phyloP scores from a whole-genome alignment of 352 stramenopile genomes.

The Saprolegnia parasitica region DNA sequence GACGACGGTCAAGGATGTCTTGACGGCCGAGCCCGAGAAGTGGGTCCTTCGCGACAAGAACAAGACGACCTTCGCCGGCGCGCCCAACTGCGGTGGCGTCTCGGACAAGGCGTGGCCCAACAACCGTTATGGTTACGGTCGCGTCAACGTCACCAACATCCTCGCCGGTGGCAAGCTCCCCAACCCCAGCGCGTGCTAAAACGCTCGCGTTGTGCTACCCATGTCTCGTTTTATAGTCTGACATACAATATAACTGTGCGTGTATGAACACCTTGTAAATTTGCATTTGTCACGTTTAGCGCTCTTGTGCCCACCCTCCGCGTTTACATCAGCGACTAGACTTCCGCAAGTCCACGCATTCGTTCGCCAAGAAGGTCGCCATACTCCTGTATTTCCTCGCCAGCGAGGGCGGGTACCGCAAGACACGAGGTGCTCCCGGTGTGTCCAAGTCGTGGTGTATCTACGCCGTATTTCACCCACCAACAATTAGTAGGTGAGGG shows the following conservation, averaged over 20 bases:
- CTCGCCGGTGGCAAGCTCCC: slow-evolving; percentile 26
- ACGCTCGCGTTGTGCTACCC: background rate
- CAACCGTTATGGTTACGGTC: slow-evolving; percentile 34
- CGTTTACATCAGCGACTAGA: too few species aligned
- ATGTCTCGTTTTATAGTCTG: background rate
- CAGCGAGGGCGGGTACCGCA: too few species aligned
- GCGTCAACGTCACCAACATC: slow-evolving; percentile 32
- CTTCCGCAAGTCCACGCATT: too few species aligned
- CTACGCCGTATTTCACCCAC: too few species aligned
- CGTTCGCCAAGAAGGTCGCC: too few species aligned
- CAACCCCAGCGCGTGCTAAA: background rate
- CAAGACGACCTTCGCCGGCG: slow-evolving; percentile 33
- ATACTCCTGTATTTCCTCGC: too few species aligned
- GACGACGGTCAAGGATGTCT: slow-evolving; percentile 4
- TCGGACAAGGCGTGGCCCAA: slow-evolving; percentile 44
- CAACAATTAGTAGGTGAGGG: too few species aligned
- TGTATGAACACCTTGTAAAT: too few species aligned
- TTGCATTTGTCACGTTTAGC: too few species aligned
- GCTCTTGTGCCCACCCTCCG: too few species aligned
- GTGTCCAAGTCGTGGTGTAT: too few species aligned
- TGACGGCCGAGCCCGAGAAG: slow-evolving; percentile 7
- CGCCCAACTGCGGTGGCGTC: slow-evolving; percentile 41
- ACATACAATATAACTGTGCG: background rate
- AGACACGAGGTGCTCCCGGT: too few species aligned
- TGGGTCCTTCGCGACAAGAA: background rate